These are phyloP conservation scores for Mycena floridula DNA, from an alignment of 768 basidiomycete genomes.

Conservation along the genomic window DNA sequence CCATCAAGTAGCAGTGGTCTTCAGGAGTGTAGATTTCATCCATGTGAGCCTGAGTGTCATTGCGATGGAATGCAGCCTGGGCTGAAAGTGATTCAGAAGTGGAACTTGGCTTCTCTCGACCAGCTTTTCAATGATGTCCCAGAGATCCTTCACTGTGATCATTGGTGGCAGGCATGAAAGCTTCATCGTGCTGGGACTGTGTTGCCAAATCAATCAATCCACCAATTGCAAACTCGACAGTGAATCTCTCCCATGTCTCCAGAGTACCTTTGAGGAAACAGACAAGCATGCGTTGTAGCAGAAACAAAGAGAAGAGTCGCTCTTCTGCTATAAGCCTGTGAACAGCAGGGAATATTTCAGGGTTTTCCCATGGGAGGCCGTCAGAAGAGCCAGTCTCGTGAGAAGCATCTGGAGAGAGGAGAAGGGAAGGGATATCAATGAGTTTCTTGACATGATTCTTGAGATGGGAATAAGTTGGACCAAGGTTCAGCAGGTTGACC, in stretches of 20 bases:
- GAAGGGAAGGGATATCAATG: constrained; percentile 13
- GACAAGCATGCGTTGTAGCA: constrained; percentile 6
- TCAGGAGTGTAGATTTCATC: constrained; percentile 14
- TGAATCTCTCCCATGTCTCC: constrained; percentile 20
- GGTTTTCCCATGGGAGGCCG: constrained; percentile 18
- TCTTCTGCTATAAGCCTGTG: constrained; percentile 3
- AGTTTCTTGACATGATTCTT: constrained; percentile 11
- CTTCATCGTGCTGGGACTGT: background rate
- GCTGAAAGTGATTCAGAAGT: background rate
- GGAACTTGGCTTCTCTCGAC: background rate
- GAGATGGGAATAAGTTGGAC: constrained; percentile 15
- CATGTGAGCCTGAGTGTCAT: constrained; percentile 1
- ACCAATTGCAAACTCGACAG: constrained; percentile 20
- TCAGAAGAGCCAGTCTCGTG: constrained; percentile 14
- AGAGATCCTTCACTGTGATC: constrained; percentile 8
- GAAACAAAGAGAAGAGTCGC: constrained; percentile 13
- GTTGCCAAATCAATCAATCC: constrained; percentile 7
- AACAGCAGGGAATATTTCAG: constrained; percentile 13
- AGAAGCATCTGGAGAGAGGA: constrained; percentile 12
- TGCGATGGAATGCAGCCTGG: background rate
- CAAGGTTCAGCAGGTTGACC: constrained; percentile 20
- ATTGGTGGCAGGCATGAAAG: constrained; percentile 10
- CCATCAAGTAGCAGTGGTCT: background rate
- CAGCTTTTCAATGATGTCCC: constrained; percentile 3
- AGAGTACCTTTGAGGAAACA: constrained; percentile 21